Percentiles rank a stretch among this genome's conserved stretches.
These are phyloP conservation scores for Aspergillus campestris DNA, from an alignment of 495 filamentous ascomycete species.

Conservation along the genomic window DNA sequence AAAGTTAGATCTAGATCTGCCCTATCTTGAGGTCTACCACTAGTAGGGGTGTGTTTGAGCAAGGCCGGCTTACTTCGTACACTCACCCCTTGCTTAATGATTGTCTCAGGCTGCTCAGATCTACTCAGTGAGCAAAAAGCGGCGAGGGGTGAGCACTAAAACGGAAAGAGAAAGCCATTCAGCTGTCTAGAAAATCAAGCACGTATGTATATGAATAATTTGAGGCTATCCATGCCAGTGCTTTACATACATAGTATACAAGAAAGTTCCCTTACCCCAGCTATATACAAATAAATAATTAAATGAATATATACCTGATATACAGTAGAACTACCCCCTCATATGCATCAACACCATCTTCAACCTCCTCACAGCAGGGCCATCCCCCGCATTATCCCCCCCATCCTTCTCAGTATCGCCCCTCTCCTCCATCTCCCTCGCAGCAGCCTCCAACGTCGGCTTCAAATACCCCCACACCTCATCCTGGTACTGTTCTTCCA, in stretches of 20 bases:
- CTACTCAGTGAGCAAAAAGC: too few species aligned
- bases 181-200: too few species aligned
- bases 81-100: too few species aligned
- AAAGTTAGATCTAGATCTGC: too few species aligned
- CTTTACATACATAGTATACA: background rate
- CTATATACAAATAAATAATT: background rate
- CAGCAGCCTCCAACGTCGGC: conserved; percentile 55
- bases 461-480: conserved; percentile 71
- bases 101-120: too few species aligned
- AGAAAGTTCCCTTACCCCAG: background rate
- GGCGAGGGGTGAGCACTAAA: background rate
- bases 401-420: too few species aligned
- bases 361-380: conserved; percentile 40
- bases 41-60: too few species aligned
- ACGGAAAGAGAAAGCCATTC: background rate
- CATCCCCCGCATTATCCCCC: conserved; percentile 30
- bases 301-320: background rate
- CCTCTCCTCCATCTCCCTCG: conserved; percentile 44
- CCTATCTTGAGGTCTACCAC: too few species aligned
- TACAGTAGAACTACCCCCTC: conserved; percentile 10
- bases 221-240: too few species aligned
- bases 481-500: conserved; percentile 61
- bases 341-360: conserved; percentile 46
- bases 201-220: too few species aligned
- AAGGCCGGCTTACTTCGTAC: too few species aligned